Evolutionary conservation across 192 early-diverging fungal species (phyloP), one percentile per base, ranked within the genome.

Genomic region (Helicostylum pulchrum): DNA sequence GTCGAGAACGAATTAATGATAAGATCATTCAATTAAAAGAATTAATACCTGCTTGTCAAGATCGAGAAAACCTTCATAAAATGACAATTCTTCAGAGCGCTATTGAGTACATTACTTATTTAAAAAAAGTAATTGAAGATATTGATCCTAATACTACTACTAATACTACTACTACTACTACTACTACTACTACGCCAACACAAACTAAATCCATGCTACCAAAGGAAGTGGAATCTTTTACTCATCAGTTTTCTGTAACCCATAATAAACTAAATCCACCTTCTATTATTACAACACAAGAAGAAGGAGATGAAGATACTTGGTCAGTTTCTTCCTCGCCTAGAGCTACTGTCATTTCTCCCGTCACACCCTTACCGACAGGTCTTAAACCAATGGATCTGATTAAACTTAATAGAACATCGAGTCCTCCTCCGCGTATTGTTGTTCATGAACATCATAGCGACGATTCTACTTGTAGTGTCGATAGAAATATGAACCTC

Each of bases 1-100:
- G 92, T 42, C 87, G 94, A 23, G 91, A 94, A 61, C 81, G 88
- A 26, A 95, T 90, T 67, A 95, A 95, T 69, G 85, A 87, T 58
- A 86, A 89, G 69, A 88, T 95, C 30, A 64, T 85, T 44, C 83
- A 90, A 49, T 80, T 95, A 32, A 88, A 88, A 71, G 67, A 76
- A 26, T 74, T 95, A 6, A 84, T 93, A 15, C 92, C 93, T 2
- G 61, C 79, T 12, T 90, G 88, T 67, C 74, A 79, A 1, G 78
- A 83, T 54, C 81, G 81, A 66, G 84, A 85, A 46, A 80, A 84
- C 57, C 68, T 90, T 9, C 87, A 91, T 71, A 91, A 91, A 73
- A 75, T 91, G 44, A 76, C 71, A 21, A 85, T 91, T 36, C 74
- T 91, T 4, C 85, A 91, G 60, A 77, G 77, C 30, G 84, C 88